Percentiles rank a stretch among this genome's conserved stretches.
Conservation (phyloP, 2,329 filamentous ascomycete genomes). For the Aspergillus pseudoviridinutans region DNA sequence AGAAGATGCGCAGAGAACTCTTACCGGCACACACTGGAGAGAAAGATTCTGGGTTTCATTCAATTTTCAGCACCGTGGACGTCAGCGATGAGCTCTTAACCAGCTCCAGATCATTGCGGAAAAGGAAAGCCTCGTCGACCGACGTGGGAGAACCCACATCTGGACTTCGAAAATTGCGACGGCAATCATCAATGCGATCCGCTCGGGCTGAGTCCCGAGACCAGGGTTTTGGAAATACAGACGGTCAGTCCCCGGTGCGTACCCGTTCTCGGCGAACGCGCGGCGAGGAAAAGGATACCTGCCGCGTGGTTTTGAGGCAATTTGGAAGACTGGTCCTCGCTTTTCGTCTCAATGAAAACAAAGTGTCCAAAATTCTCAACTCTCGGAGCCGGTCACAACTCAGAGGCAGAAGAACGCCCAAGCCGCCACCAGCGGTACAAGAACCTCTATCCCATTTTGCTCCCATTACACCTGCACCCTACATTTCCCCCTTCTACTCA, state of each 20-base stretch:
- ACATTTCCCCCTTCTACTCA: slow-evolving; percentile 77
- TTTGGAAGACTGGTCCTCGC: slow-evolving; percentile 53
- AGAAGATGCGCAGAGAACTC: slow-evolving; percentile 67
- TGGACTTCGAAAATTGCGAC: slow-evolving; percentile 48
- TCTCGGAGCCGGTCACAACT: slow-evolving; percentile 57
- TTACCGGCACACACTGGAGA: slow-evolving; percentile 64
- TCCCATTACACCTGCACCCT: slow-evolving; percentile 58
- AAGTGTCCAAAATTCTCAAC: slow-evolving; percentile 59
- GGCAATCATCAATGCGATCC: slow-evolving; percentile 27
- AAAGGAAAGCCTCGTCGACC: slow-evolving; percentile 75
- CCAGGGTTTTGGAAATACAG: slow-evolving; percentile 15
- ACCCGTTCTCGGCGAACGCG: slow-evolving; percentile 58
- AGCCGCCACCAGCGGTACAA: slow-evolving; percentile 37
- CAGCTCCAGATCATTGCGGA: slow-evolving; percentile 72
- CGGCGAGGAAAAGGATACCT: slow-evolving; percentile 38
- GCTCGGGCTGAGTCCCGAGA: slow-evolving; percentile 21
- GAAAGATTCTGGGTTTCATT: slow-evolving; percentile 67
- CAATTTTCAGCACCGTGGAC: slow-evolving; percentile 70
- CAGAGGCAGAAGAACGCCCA: slow-evolving; percentile 46
- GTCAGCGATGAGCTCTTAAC: slow-evolving; percentile 70
- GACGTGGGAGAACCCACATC: slow-evolving; percentile 49
- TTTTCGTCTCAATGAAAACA: slow-evolving; percentile 55
- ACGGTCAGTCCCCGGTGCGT: slow-evolving; percentile 23
- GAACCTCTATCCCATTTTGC: slow-evolving; percentile 54
- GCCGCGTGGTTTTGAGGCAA: slow-evolving; percentile 39